Percentiles rank a stretch among this genome's conserved stretches.
Conservation (phyloP, 257 asterid genomes). For the Craterostigma plantagineum region DNA sequence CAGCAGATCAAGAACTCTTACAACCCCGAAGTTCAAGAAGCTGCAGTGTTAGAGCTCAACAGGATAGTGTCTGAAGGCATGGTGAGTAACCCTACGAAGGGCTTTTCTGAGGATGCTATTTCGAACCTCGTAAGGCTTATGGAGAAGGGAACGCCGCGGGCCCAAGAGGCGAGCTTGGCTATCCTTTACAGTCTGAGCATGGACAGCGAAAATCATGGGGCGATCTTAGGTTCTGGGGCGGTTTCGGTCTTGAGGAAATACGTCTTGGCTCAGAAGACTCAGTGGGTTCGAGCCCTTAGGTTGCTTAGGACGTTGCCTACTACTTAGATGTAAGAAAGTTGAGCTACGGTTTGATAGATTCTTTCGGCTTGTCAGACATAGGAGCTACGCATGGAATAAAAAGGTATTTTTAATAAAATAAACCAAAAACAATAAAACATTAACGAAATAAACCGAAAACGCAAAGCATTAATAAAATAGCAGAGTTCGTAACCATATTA, state of each 20-base stretch:
- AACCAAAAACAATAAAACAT: too few species aligned
- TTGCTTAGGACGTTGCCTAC: slow-evolving; percentile 65
- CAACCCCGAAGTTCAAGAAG: slow-evolving; percentile 36
- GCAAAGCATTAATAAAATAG: too few species aligned
- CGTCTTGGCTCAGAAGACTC: slow-evolving; percentile 36
- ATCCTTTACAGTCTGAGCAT: slow-evolving; percentile 57
- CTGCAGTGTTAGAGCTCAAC: slow-evolving; percentile 62
- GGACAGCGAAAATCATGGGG: slow-evolving; percentile 67
- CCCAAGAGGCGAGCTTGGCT: slow-evolving; percentile 47
- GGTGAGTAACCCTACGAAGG: slow-evolving; percentile 31
- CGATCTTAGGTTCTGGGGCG: slow-evolving; percentile 62
- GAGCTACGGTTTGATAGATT: too few species aligned
- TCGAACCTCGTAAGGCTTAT: slow-evolving; percentile 48
- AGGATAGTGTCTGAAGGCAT: slow-evolving; percentile 48
- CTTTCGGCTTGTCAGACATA: too few species aligned
- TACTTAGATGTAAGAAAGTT: background rate
- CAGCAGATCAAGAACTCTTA: slow-evolving; percentile 32
- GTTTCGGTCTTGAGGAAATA: slow-evolving; percentile 50
- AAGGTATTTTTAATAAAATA: too few species aligned
- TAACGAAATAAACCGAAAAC: too few species aligned
- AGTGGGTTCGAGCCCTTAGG: slow-evolving; percentile 54
- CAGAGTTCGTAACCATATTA: too few species aligned
- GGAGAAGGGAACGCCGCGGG: slow-evolving; percentile 31
- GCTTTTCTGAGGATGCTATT: slow-evolving; percentile 44
- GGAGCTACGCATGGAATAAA: too few species aligned